These are phyloP conservation scores for Uromyces viciae-fabae DNA, from an alignment of 1,284 basidiomycete species.

Conservation along the genomic window DNA sequence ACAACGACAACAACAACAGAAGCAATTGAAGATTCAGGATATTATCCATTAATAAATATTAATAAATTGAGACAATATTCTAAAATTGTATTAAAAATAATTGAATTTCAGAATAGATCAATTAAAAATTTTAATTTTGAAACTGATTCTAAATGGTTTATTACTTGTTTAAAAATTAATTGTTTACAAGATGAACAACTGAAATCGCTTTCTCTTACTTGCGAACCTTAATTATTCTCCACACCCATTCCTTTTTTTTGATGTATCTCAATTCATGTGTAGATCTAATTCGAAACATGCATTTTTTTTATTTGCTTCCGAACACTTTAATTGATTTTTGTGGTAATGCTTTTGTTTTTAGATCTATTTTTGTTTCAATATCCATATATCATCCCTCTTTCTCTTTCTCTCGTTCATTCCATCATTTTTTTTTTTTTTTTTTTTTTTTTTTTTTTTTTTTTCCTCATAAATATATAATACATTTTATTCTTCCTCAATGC, in stretches of 20 bases:
- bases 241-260: not conserved
- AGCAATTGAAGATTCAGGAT: conserved; percentile 57
- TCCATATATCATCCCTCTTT: not conserved
- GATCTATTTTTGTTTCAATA: not conserved
- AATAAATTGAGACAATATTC: conserved; percentile 79
- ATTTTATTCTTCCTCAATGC: not conserved
- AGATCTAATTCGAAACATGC: not conserved
- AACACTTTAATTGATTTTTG: not conserved
- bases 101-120: conserved; percentile 74
- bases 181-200: conserved; percentile 56
- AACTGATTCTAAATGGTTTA: conserved; percentile 69
- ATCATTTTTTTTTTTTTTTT: not conserved
- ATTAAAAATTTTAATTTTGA: conserved; percentile 63
- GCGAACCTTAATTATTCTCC: conserved; percentile 32
- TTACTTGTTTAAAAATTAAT: conserved; percentile 68
- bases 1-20: conserved; percentile 62
- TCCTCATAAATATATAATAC: not conserved
- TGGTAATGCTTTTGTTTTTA: not conserved
- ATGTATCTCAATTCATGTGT: not conserved
- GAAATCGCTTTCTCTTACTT: conserved; percentile 42
- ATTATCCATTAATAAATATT: conserved; percentile 80
- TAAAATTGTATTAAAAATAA: conserved; percentile 68
- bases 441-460: not conserved
- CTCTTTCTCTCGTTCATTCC: not conserved
- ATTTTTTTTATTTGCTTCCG: not conserved